phyloP scores from a whole-genome alignment of 352 stramenopile species.

The Phytophthora pseudosyringae region DNA sequence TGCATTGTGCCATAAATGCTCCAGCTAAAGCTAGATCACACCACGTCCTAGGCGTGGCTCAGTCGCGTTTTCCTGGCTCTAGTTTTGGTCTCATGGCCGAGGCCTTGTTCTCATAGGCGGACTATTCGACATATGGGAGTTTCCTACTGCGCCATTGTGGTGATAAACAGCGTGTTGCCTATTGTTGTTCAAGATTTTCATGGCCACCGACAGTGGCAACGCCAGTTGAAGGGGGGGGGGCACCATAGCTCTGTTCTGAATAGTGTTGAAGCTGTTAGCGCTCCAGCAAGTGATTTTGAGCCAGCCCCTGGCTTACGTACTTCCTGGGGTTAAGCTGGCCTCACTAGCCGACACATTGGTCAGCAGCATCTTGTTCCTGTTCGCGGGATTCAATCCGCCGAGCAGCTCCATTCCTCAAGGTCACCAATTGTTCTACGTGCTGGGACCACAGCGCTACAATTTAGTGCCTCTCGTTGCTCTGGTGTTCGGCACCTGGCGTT shows the following conservation, averaged over 20 bases:
- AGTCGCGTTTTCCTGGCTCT: slow-evolving; percentile 46
- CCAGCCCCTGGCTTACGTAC: slow-evolving; percentile 32
- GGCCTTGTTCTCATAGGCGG: slow-evolving; percentile 17
- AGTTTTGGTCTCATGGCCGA: slow-evolving; percentile 24
- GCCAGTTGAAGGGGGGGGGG: slow-evolving; percentile 22
- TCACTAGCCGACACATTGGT: slow-evolving; percentile 31
- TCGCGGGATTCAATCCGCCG: slow-evolving; percentile 48
- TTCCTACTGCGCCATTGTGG: slow-evolving; percentile 71
- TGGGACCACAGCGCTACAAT: slow-evolving; percentile 30
- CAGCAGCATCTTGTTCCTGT: slow-evolving; percentile 45
- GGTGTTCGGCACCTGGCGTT: slow-evolving; percentile 26
- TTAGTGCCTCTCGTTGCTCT: slow-evolving; percentile 18
- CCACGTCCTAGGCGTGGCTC: too few species aligned
- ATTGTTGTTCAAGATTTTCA: slow-evolving; percentile 82
- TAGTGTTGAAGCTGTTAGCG: slow-evolving; percentile 25
- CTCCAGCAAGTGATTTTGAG: slow-evolving; percentile 41
- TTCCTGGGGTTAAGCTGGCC: slow-evolving; percentile 34
- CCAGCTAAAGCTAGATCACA: too few species aligned
- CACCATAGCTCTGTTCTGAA: slow-evolving; percentile 34
- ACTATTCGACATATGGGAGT: slow-evolving; percentile 41
- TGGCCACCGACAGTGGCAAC: slow-evolving; percentile 27
- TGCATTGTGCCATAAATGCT: too few species aligned
- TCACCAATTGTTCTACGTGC: slow-evolving; percentile 30
- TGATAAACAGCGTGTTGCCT: slow-evolving; percentile 56
- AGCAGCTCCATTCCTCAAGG: slow-evolving; percentile 27